These are phyloP conservation scores for Leptomonas seymouri DNA, from an alignment of 208 protist species.

Conservation along the genomic window DNA sequence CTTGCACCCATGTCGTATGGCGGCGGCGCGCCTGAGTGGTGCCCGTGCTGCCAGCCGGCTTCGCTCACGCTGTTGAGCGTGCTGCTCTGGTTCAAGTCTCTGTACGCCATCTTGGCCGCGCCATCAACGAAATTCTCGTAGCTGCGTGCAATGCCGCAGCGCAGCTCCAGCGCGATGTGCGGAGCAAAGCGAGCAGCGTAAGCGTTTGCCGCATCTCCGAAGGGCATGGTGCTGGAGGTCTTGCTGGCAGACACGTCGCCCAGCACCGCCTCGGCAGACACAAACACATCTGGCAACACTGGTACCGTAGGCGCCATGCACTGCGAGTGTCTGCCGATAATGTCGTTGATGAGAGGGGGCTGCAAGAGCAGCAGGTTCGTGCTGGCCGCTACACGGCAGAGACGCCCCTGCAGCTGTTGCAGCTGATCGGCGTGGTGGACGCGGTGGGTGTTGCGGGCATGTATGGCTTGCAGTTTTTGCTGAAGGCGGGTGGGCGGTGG, in stretches of 20 bases:
- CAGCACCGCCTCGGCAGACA: constrained; percentile 7
- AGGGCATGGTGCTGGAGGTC: constrained; percentile 17
- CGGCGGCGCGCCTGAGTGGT: not conserved
- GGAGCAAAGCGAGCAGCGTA: constrained; percentile 71
- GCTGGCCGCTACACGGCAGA: constrained; percentile 46
- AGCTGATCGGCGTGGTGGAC: constrained; percentile 38
- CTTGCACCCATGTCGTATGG: not conserved
- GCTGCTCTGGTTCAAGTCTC: too few relatives aligned
- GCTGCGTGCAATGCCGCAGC: constrained; percentile 46
- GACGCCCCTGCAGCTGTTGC: constrained; percentile 18
- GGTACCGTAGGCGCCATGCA: constrained; percentile 60
- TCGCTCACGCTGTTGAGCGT: not conserved
- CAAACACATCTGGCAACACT: constrained; percentile 68
- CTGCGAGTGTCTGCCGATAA: constrained; percentile 50
- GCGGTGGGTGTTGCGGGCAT: constrained; percentile 42
- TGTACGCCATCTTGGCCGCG: constrained; percentile 1
- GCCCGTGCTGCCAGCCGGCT: not conserved
- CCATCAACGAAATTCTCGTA: constrained; percentile 49
- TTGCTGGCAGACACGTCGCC: not conserved
- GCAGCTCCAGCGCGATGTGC: constrained; percentile 83
- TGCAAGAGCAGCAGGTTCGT: constrained; percentile 43
- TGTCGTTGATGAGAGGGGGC: constrained; percentile 49
- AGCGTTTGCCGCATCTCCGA: constrained; percentile 26
- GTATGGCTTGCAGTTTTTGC: constrained; percentile 45
- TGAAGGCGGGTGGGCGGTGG: constrained; percentile 23